Percentiles rank a stretch among this genome's conserved stretches.
Evolutionary conservation across 192 early-diverging fungal genomes (phyloP).

Genomic region (Coemansia biformis): DNA sequence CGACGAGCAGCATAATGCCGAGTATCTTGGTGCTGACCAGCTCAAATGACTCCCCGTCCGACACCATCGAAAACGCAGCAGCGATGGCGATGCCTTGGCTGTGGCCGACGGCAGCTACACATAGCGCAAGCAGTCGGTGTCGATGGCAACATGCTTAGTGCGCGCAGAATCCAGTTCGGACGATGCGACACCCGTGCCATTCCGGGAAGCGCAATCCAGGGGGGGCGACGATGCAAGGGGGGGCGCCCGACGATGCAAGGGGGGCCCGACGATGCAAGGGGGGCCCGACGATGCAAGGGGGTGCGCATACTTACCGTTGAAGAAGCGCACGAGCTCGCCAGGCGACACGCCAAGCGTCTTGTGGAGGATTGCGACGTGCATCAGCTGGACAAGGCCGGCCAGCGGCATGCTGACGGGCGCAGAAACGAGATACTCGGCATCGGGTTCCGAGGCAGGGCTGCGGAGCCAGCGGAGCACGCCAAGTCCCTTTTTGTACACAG

Average conservation of each 20-base stretch:
- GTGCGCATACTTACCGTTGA: conserved; percentile 54
- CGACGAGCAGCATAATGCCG: conserved; percentile 75
- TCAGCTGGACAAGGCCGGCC: conserved; percentile 81
- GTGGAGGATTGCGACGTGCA: too few species aligned
- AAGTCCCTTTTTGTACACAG: conserved; percentile 60
- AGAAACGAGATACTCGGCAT: conserved; percentile 64
- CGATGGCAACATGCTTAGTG: not conserved
- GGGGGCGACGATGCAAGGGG: too few species aligned
- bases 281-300: not conserved
- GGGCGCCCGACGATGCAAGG: not conserved
- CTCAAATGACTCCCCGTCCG: conserved; percentile 74
- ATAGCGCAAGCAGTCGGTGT: too few species aligned
- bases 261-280: not conserved
- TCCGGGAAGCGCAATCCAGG: too few species aligned
- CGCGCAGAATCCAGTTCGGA: not conserved
- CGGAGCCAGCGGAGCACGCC: conserved; percentile 76
- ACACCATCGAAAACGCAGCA: conserved; percentile 71
- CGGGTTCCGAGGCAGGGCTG: conserved; percentile 61
- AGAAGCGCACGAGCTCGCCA: conserved; percentile 20
- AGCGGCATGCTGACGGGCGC: conserved; percentile 72
- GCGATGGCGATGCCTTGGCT: too few species aligned
- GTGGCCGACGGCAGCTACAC: conserved; percentile 69
- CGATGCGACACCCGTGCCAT: too few species aligned
- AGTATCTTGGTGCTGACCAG: conserved; percentile 72
- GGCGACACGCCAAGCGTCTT: too few species aligned